These are phyloP conservation scores for Monilinia vaccinii-corymbosi DNA, from an alignment of 2,329 filamentous ascomycete genomes.

Conservation along the genomic window DNA sequence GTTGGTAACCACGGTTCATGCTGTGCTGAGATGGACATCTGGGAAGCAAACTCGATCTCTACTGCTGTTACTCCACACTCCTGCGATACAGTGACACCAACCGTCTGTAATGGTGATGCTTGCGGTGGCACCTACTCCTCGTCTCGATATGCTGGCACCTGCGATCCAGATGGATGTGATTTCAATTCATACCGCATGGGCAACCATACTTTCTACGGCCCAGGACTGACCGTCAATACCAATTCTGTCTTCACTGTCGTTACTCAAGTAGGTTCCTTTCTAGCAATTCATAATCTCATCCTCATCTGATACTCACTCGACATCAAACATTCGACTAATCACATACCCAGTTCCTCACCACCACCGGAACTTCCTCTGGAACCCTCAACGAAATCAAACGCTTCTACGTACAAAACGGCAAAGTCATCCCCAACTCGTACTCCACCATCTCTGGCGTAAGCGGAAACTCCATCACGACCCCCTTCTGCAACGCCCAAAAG, in stretches of 20 bases:
- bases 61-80: constrained; percentile 50
- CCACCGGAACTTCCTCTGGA: constrained; percentile 37
- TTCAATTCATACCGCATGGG: constrained; percentile 54
- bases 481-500: constrained; percentile 48
- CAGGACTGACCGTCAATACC: constrained; percentile 45
- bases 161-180: constrained; percentile 53
- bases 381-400: constrained; percentile 44
- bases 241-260: constrained; percentile 46
- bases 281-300: not conserved
- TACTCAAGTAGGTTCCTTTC: constrained; percentile 34
- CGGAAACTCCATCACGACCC: constrained; percentile 44
- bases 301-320: not conserved
- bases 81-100: constrained; percentile 36
- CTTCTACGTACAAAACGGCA: constrained; percentile 47
- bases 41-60: constrained; percentile 53
- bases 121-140: constrained; percentile 33
- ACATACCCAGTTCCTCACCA: constrained; percentile 1
- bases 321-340: not conserved
- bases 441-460: constrained; percentile 37
- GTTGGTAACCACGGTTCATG: constrained; percentile 47
- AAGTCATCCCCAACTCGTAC: constrained; percentile 42
- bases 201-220: constrained; percentile 46
- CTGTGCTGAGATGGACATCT: constrained; percentile 61
- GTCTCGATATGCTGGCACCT: constrained; percentile 44
- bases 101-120: constrained; percentile 34